Evolutionary conservation across 2,329 filamentous ascomycete genomes (phyloP).

Genomic region (Volutella citrinella): DNA sequence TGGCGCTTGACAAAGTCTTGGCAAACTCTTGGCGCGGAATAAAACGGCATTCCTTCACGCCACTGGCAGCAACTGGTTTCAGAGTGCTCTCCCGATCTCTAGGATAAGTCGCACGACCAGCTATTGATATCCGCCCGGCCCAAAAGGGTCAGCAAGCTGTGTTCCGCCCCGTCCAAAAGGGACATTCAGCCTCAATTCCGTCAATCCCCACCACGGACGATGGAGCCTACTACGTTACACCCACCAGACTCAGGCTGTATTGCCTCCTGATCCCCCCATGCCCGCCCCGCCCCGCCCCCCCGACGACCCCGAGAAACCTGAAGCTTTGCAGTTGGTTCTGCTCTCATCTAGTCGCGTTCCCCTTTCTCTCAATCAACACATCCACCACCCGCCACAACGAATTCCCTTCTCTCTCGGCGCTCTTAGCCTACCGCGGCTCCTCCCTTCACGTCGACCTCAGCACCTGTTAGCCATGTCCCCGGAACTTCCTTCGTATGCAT

Average conservation of each 20-base stretch:
- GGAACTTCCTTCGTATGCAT: slow-evolving; percentile 6
- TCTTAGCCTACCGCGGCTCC: slow-evolving; percentile 6
- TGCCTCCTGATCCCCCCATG: slow-evolving; percentile 3
- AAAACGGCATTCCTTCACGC: slow-evolving; percentile 2
- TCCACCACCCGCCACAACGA: slow-evolving; percentile 3
- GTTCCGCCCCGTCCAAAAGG: slow-evolving; percentile 4
- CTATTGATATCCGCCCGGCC: background rate
- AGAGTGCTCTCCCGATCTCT: background rate
- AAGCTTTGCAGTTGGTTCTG: no score
- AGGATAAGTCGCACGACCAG: slow-evolving; percentile 1
- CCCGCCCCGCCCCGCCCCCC: no score
- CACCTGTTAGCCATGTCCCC: slow-evolving; percentile 4
- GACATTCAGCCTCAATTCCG: slow-evolving; percentile 2
- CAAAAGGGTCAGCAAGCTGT: no score
- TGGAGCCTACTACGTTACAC: slow-evolving; percentile 6
- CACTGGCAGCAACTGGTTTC: no score
- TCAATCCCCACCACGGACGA: slow-evolving; percentile 3
- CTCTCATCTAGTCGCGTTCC: no score
- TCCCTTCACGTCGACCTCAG: slow-evolving; percentile 7
- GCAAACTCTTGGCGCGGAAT: slow-evolving; percentile 2
- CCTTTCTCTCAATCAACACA: slow-evolving; percentile 4
- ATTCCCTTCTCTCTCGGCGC: slow-evolving; percentile 3
- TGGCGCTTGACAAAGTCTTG: slow-evolving; percentile 3
- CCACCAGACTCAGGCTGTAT: slow-evolving; percentile 2
- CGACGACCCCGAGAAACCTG: no score